A percentile compares a stretch with the other conserved stretches of the same genome.
phyloP scores from a whole-genome alignment of 305 asterid genomes.

The Solanum hybrid region DNA sequence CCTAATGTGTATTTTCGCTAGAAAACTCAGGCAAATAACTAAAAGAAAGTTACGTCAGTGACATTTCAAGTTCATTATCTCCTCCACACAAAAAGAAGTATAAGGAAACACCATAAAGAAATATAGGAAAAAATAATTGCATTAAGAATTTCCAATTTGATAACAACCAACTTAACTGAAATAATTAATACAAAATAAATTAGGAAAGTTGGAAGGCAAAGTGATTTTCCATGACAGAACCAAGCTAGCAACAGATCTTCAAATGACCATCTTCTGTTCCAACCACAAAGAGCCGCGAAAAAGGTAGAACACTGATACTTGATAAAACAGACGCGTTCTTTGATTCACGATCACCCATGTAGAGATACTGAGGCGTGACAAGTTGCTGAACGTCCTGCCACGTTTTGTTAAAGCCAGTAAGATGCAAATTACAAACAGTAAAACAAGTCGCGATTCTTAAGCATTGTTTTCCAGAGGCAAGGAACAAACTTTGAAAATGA shows the following conservation, averaged over 20 bases:
- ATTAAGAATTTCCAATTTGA: not conserved
- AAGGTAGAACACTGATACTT: constrained; percentile 66
- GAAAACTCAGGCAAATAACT: not conserved
- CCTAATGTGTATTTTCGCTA: not conserved
- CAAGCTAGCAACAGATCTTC: constrained; percentile 55
- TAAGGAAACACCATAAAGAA: not conserved
- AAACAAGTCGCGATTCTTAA: not conserved
- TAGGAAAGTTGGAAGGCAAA: not conserved
- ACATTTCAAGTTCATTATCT: not conserved
- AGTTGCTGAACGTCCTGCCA: constrained; percentile 61
- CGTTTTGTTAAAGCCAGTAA: not conserved
- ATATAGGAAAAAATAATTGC: not conserved
- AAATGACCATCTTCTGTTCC: constrained; percentile 93
- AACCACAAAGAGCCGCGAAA: constrained; percentile 80
- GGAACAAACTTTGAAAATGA: not conserved
- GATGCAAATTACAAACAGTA: not conserved
- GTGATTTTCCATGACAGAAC: not conserved
- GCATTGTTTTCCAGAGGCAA: not conserved
- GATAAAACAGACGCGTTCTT: constrained; percentile 71
- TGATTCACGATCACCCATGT: constrained; percentile 67
- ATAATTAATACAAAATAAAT: no score
- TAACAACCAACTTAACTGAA: not conserved
- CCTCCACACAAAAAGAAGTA: not conserved
- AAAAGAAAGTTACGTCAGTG: not conserved
- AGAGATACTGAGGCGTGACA: constrained; percentile 62